Evolutionary conservation across 352 stramenopile species (phyloP), one percentile per base, ranked within the genome.

Genomic region (Aphanomyces astaci): DNA sequence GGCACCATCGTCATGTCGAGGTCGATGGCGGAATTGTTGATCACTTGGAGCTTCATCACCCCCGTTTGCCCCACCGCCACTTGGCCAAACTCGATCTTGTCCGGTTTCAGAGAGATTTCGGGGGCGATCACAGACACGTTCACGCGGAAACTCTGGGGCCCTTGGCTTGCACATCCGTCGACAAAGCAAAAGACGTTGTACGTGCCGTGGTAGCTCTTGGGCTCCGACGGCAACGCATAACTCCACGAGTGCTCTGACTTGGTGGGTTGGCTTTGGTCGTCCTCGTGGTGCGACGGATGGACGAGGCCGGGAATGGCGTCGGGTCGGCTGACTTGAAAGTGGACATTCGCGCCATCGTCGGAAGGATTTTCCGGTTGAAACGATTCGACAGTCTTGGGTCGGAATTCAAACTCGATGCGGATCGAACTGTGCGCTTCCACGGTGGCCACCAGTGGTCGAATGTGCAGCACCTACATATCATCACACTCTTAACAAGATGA

Each of bases 331-430:
- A 46, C 43, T 72, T 48, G 46, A 63, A 64, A 73, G 31, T 59
- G 15, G 55, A 59, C 2, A 59, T 65, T 54, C 64, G 72, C 46
- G 64, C 48, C 19, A 43, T 59, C 71, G 28, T 59, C 63, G 22
- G 3, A 3, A 4, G 1, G 52, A 31, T 24, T 33, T 31, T 0
- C 36, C 33, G 65, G 31, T 3, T 59, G 9, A 15, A 64, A 36
- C 0, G 13, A 63, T 11, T 60, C 49, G n/a, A 15, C 19, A 10
- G 4, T 3, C 10, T 27, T 77, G 0, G 90, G 82, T 13, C 63
- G 66, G 69, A 95, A 96, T 36, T 87, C 84, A 11, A 97, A 75
- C 68, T 97, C 91, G 10, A 97, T 64, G 4, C 89, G 78, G 11
- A 84, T 32, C 19, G 71, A 78, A 28, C 77, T 63, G 4, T 69